Evolutionary conservation across 352 stramenopile genomes (phyloP), one percentile per base, ranked within the genome.

Genomic region (Phytopythium delawarense): DNA sequence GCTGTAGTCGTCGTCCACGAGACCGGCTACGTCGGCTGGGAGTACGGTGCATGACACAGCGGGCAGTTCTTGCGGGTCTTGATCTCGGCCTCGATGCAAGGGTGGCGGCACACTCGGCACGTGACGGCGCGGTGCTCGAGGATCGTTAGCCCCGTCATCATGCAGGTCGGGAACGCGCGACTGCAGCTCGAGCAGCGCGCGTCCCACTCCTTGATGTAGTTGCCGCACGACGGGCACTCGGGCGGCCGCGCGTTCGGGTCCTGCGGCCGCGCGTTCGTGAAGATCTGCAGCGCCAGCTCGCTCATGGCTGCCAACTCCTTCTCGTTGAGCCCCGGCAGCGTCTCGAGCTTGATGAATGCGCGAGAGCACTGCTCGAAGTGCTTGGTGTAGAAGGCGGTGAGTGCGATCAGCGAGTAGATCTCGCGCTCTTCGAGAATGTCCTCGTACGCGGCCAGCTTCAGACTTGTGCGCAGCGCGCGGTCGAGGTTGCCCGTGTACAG

Each of bases 271-370:
- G 89, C 76, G 44, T 72, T 79, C 21, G 77, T 89, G 69, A 98
- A 98, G 50, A 98, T 96, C 62, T 92, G 81, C 56, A 94, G 79
- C 30, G 88, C 77, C 21, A 95, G 70, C 55, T 89, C 78, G 56
- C 78, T 85, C 74, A 91, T 82, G 7, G 67, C 68, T 34, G 66
- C 62, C 15, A 79, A 53, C 58, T 94, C 81, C 23, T 89, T 92
- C 1, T 91, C 83, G 16, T 64, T 74, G 48, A 81, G 52, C 45
- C 72, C 60, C 0, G 83, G 79, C 7, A 97, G 69, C 21, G 85
- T 96, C 66, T 98, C 93, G 30, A 98, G 81, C 67, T 98, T 96
- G 62, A 97, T 92, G 65, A 98, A 97, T 9, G 89, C 89, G 59
- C 85, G 84, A 46, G 84, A 97, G 72, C 90, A 98, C 46, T 97